Percentiles rank a stretch among this genome's conserved stretches.
Evolutionary conservation across 163 green algal species (phyloP).

Genomic region (Trebouxia gelatinosa): DNA sequence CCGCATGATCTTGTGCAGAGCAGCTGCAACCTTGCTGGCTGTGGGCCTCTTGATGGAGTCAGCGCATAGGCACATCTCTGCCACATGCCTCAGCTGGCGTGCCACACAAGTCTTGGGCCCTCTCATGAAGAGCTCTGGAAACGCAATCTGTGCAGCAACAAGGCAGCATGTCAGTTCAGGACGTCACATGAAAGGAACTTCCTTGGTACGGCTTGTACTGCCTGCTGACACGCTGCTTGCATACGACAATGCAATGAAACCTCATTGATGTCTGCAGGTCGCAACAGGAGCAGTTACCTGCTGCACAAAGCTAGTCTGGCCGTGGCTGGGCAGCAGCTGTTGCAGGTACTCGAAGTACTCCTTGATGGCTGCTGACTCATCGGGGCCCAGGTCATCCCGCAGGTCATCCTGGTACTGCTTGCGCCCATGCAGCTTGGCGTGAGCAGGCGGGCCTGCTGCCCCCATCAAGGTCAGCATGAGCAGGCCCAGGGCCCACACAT

Average conservation of each 20-base stretch:
- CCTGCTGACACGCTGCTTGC: not conserved
- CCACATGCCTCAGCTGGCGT: not conserved
- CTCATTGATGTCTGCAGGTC: not conserved
- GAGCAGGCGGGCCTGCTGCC: not conserved
- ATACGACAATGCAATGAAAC: not conserved
- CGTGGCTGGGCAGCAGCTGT: not conserved
- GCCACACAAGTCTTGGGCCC: not conserved
- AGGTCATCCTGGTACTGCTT: not conserved
- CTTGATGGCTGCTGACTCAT: not conserved
- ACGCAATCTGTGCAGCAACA: not conserved
- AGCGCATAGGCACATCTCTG: not conserved
- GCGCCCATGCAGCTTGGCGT: not conserved
- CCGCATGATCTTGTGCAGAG: not conserved
- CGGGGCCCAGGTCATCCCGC: not conserved
- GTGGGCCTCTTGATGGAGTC: not conserved
- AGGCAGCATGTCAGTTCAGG: not conserved
- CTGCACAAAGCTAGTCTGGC: not conserved
- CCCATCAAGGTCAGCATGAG: not conserved
- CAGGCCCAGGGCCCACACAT: not conserved
- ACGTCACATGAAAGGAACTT: not conserved
- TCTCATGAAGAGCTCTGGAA: not conserved
- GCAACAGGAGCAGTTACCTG: not conserved
- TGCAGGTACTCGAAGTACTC: not conserved
- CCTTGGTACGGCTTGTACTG: not conserved
- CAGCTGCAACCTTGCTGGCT: not conserved